Evolutionary conservation across 371 early-diverging fungal genomes (phyloP).

Genomic region (Batrachochytrium dendrobatidis): DNA sequence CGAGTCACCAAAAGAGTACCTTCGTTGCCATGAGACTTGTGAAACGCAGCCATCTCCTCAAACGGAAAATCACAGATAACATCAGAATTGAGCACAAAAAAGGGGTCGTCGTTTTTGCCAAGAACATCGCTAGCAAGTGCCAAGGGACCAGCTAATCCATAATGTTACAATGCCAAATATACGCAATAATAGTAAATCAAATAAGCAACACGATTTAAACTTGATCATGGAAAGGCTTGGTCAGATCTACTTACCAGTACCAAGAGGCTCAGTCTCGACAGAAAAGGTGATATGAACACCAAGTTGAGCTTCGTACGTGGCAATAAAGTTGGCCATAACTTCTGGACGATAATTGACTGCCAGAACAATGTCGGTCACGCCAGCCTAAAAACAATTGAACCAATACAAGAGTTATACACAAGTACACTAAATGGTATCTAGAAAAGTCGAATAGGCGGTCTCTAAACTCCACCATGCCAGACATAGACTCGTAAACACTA

Average conservation of each 20-base stretch:
- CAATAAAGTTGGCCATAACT: constrained; percentile 82
- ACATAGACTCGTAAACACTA: too few species aligned
- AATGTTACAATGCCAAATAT: background rate
- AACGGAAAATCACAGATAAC: constrained; percentile 99
- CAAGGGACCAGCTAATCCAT: constrained; percentile 83
- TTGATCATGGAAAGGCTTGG: too few species aligned
- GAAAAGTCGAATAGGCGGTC: too few species aligned
- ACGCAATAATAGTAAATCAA: background rate
- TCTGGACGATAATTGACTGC: constrained; percentile 99
- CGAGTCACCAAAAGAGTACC: constrained; percentile 93
- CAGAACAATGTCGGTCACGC: constrained; percentile 95
- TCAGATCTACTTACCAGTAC: constrained; percentile 58
- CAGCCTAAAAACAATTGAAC: constrained; percentile 53
- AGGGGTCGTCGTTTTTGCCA: constrained; percentile 80
- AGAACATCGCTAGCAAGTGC: constrained; percentile 90
- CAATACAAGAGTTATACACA: too few species aligned
- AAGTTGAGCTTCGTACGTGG: constrained; percentile 80
- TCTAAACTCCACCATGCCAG: background rate
- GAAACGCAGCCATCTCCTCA: constrained; percentile 79
- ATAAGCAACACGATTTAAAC: too few species aligned
- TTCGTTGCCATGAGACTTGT: constrained; percentile 78
- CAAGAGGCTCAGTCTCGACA: constrained; percentile 96
- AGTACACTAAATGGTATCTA: too few species aligned
- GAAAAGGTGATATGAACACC: constrained; percentile 95
- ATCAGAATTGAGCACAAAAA: constrained; percentile 99